Base-by-base conservation (phyloP, 805 yeast species). In the Candida quercuum region DNA sequence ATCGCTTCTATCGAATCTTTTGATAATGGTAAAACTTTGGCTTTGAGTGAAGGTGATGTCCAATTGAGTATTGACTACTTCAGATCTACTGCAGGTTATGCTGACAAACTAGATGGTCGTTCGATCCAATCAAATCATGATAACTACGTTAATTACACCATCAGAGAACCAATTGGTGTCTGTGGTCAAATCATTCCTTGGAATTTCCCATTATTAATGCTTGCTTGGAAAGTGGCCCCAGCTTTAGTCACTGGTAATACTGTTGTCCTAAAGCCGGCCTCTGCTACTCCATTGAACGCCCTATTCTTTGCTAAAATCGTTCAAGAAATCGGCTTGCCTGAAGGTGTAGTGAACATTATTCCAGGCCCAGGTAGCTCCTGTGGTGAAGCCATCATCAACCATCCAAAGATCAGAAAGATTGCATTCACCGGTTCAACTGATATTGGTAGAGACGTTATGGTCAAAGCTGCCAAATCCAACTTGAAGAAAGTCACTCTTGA, bases 171-270 rank as follows among this genome's bases (percentile, higher is more conserved):
- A 49, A 61, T 82, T 47, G 91, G 89, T 59, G 84, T 82, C 28
- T 81, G 87, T 67, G 91, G 89, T 48, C 87, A 81, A 61, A 81
- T 83, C 46, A 82, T 83, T 45, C 89, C 91, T 58, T 83, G 89
- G 89, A 83, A 83, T 60, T 83, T 83, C 75, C 91, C 91, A 51
- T 63, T 83, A 46, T 71, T 83, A 68, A 82, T 83, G 85, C 71
- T 79, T 60, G 63, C 84, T 30, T 83, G 91, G 91, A 83, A 83
- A 59, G 67, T 83, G 42, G 86, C 83, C 37, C 89, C 91, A 32
- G 86, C 86, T 44, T 66, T 81, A 52, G 84, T 84, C 36, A 76
- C 87, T 48, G 87, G 87, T 65, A 81, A 81, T 67, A 76, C 85
- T 36, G 67, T 77, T 48, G 78, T 83, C 37, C 64, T 83, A 57